Base-by-base conservation (phyloP, 2,329 filamentous ascomycete genomes). In the Cercospora sesami region DNA sequence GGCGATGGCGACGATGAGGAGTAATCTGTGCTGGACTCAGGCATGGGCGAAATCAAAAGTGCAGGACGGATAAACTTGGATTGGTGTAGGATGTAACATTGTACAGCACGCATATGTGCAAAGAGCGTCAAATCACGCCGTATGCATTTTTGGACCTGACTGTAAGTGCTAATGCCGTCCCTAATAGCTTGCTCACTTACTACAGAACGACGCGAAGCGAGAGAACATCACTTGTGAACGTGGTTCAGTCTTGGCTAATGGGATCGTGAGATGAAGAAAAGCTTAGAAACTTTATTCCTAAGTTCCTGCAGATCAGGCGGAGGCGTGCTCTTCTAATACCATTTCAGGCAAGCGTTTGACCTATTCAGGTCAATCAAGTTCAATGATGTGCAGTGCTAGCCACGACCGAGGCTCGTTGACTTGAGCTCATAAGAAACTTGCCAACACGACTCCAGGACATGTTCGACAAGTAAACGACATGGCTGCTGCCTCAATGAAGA, bases 1-100 rank as follows among this genome's bases (percentile, higher is more conserved):
- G 62, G 30, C 23, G 62, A 53, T 42, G 74, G 73, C 14, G 76
- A 75, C 23, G 77, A 77, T 33, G 70, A 72, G 23, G 66, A 67
- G 57, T 36, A 65, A 21, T 45, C 31, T n/a, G 48, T 55, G 5
- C 45, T 23, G 55, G 28, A n/a, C 30, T 36, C 12, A 30, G 14
- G 26, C 53, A 57, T 57, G 16, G 53, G 12, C n/a, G 30, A 8
- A 21, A 59, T 4, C 12, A 36, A 59, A 36, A 28, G 55, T 28
- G 12, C 12, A 55, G 21, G 23, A 26, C 3, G 23, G 23, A 28
- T 2, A 55, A 55, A 26, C 23, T 55, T 55, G 48, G 14, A 42
- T n/a, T 51, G 45, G 45, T 55, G 48, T 55, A 55, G 21, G 23
- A 28, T 55, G 23, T 55, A 26, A 55, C 21, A 55, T 16, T 42